Evolutionary conservation across 371 early-diverging fungal genomes (phyloP), one percentile per base, ranked within the genome.

Genomic region (Apophysomyces elegans): DNA sequence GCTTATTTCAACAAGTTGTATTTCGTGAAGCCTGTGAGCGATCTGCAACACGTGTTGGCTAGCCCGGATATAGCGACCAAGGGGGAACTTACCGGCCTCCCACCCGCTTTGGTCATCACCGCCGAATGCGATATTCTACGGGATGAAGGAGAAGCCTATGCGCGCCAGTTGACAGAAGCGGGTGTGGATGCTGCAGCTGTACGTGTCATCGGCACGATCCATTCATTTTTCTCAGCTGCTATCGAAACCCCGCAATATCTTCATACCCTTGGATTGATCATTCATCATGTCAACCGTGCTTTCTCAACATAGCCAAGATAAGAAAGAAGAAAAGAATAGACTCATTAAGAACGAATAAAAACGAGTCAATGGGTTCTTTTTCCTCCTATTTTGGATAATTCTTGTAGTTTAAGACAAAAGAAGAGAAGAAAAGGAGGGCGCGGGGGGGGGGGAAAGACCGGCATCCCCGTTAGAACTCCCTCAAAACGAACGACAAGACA

Each of bases 121-220:
- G 65, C 65, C 44, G 70, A 70, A 32, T 54, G 37, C 13, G 70
- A 70, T 36, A 36, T 61, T 1, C 43, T 70, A 35, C 35, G 70
- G 7, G 70, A 70, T 37, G 70, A 65, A 58, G 70, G 59, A 35
- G 70, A 70, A 56, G 62, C 37, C 1, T 70, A 47, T 59, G 70
- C 37, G 1, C 59, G 67, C 5, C 61, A 37, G 11, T 58, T 74
- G 43, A 37, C 59, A 2, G 37, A 46, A 11, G 68, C 71, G n/a
- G 71, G 71, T 36, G 71, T 71, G 6, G 44, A 62, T 7, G 60
- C 58, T 4, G 21, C 38, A 5, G 58, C 61, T 8, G 57, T 66
- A 0, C 68, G 75, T 8, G 18, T 68, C 2, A 6, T 71, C 14
- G 68, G 75, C 37, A 47, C 68, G 21, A 61, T 66, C 21, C 73